Percentiles rank a stretch among this genome's conserved stretches.
phyloP scores from a whole-genome alignment of 164 flowering plant genomes.

The Nymphaea thermarum region DNA sequence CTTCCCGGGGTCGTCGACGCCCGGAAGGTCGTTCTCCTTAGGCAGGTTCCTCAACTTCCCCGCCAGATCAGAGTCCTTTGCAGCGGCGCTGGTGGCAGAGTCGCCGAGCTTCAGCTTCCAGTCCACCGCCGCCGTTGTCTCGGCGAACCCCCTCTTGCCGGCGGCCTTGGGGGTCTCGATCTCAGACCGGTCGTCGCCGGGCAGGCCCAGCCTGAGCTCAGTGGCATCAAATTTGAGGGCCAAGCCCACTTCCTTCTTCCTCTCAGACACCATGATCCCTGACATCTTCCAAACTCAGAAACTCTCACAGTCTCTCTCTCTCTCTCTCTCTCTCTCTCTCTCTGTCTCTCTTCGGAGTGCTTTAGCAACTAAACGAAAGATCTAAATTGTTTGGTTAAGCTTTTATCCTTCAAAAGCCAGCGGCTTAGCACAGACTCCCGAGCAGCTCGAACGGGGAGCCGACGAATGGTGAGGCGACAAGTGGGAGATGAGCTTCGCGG shows the following conservation, averaged over 20 bases:
- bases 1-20: conserved; percentile 8
- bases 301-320: background rate
- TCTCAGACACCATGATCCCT: background rate
- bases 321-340: background rate
- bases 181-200: background rate
- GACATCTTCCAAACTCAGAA: no score
- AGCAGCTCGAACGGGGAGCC: no score
- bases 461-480: background rate
- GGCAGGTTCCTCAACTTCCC: conserved; percentile 5
- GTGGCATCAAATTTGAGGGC: background rate
- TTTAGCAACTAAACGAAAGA: background rate
- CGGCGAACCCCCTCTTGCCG: conserved; percentile 49
- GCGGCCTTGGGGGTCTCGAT: conserved; percentile 14
- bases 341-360: background rate
- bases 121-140: conserved; percentile 32
- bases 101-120: conserved; percentile 63
- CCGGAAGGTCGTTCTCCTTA: conserved; percentile 6
- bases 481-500: background rate
- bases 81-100: conserved; percentile 3
- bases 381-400: background rate
- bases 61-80: conserved; percentile 1
- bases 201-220: background rate
- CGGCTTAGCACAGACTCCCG: no score
- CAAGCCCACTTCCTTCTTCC: background rate
- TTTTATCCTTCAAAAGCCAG: no score